Conservation (phyloP, 306 rosid species). For the Comarum palustre region DNA sequence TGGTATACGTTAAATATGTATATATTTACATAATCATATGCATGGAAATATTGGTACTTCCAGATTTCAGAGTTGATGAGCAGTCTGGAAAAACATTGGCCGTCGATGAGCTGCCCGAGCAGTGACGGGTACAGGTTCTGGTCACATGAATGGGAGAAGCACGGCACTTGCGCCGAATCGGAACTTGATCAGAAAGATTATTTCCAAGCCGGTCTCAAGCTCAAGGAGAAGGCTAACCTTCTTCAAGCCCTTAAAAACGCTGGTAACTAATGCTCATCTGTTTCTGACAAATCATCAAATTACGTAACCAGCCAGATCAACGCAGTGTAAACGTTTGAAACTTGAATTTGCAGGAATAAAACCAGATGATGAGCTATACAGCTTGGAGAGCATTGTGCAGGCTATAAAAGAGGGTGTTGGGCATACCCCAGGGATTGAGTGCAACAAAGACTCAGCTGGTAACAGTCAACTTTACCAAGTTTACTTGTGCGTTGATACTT, state of each 20-base stretch:
- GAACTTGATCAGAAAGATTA: conserved; percentile 61
- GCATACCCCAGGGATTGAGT: conserved; percentile 48
- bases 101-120: conserved; percentile 84
- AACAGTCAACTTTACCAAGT: conserved; percentile 57
- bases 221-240: conserved; percentile 56
- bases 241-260: conserved; percentile 47
- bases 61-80: conserved; percentile 55
- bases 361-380: conserved; percentile 59
- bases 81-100: conserved; percentile 59
- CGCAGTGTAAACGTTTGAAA: not conserved
- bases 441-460: conserved; percentile 46
- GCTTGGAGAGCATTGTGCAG: conserved; percentile 30
- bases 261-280: conserved; percentile 23
- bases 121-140: conserved; percentile 72
- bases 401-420: conserved; percentile 56
- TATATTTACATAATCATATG: no score
- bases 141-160: conserved; percentile 93
- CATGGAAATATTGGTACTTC: not conserved
- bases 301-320: not conserved
- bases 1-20: no score
- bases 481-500: conserved; percentile 61
- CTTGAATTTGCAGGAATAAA: conserved; percentile 43
- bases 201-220: conserved; percentile 58
- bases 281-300: no score
- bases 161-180: conserved; percentile 78